phyloP scores from a whole-genome alignment of 768 basidiomycete genomes.

The Lactarius indigo region DNA sequence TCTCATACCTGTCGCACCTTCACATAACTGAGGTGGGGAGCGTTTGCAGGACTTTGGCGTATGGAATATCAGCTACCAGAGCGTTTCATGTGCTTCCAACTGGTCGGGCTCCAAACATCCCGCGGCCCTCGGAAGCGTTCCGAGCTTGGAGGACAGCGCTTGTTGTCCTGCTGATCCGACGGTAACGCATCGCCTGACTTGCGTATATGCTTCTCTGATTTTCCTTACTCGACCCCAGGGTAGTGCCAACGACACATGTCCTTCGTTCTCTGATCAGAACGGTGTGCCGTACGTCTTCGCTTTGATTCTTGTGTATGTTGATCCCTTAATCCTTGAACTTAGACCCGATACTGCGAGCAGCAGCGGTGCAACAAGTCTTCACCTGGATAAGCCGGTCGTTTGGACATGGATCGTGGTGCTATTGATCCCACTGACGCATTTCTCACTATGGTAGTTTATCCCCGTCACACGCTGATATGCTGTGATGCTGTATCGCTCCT shows the following conservation, averaged over 20 bases:
- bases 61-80: conserved; percentile 76
- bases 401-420: neutral
- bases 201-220: neutral
- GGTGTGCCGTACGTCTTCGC: conserved; percentile 53
- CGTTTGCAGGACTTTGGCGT: conserved; percentile 71
- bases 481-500: neutral
- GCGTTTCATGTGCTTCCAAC: conserved; percentile 53
- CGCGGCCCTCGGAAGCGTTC: conserved; percentile 65
- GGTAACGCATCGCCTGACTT: conserved; percentile 35
- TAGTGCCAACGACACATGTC: conserved; percentile 45
- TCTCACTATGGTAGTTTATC: neutral
- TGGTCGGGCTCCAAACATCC: conserved; percentile 63
- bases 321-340: conserved; percentile 10
- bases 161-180: conserved; percentile 74
- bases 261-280: conserved; percentile 66
- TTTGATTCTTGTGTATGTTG: neutral
- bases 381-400: neutral
- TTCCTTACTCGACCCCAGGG: conserved; percentile 14
- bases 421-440: neutral
- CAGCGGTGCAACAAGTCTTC: neutral
- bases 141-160: conserved; percentile 49
- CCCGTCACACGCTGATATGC: neutral
- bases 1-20: neutral
- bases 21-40: neutral
- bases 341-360: conserved; percentile 35